Evolutionary conservation across 495 filamentous ascomycete species (phyloP), one percentile per base, ranked within the genome.

Genomic region (Cercophora sp.): DNA sequence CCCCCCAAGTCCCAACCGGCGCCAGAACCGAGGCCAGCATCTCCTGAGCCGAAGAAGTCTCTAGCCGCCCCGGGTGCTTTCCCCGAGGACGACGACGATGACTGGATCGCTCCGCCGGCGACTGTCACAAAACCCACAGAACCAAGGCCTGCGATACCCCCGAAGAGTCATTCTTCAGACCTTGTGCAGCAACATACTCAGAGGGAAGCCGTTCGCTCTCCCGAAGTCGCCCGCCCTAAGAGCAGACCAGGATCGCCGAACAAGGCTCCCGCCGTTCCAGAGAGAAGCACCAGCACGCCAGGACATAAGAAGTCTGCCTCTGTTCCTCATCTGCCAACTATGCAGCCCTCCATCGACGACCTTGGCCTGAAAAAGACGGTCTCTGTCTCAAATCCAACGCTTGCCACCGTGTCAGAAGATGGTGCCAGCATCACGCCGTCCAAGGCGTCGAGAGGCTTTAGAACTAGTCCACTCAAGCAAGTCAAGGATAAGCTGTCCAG

Each of bases 401-500:
- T 81, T 16, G 51, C 63, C n/a, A 57, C 63, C 2, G 64, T 70
- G 27, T 58, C 68, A 15, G 66, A 74, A 49, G 65, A 70, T 15
- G 73, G 72, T 9, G 61, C 68, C 25, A 77, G 83, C 22, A 83
- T 83, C 5, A 88, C 86, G 8, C 85, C 88, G 4, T 73, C 76
- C 19, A 87, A 85, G 37, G 89, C 88, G 13, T 73, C 78, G 6
- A 80, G 80, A 50, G 79, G 78, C 51, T 79, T 85, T 58, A 72
- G 76, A 45, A 89, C 91, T 52, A 91, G 85, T 39, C 88, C 89
- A 5, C 66, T 95, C 23, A 95, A 88, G 63, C 87, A 90, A 41
- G 90, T 91, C 15, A 96, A 94, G 71, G 86, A 83, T 56, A 90
- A 87, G 64, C 71, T 96, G 27, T 89, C 89, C 34, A 93, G 90